Evolutionary conservation across 2,329 filamentous ascomycete species (phyloP), one percentile per base, ranked within the genome.

Genomic region (Fusarium verticillioides): DNA sequence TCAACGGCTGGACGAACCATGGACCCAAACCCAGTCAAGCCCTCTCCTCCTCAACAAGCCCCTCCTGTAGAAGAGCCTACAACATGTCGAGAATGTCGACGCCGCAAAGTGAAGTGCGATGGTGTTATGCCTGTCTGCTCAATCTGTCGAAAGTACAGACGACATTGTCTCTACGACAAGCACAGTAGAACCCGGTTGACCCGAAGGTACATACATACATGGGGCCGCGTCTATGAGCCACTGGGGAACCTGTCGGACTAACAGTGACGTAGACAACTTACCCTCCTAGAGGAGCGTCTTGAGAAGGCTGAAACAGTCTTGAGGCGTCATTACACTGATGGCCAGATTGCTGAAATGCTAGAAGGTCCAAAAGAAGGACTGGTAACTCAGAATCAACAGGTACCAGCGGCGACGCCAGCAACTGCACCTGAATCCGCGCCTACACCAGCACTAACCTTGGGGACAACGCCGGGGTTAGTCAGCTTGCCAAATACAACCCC

Each of bases 271-370:
- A 75, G 72, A 46, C 72, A 74, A 40, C 61, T 75, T 21, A 75
- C 72, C 7, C 70, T 75, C 16, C 30, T 75, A 3, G 72, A 75
- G 56, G 72, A 75, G 42, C 69, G 72, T 3, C 65, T 75, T 5
- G 72, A 75, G 52, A 75, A 70, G 39, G 72, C 72, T 9, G 72
- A 75, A 32, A 74, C 72, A 12, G 60, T 75, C 19, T n/a, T 75
- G 44, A 58, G 65, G 30, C 60, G 69, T 2, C 72, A 75, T 46
- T 75, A 73, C n/a, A 73, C 61, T 15, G 54, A 70, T n/a, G 47
- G 57, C 19, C 73, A 75, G 46, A 73, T 75, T 12, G 69, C 63
- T 5, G 69, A 73, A 36, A 69, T 75, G 62, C 23, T 75, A 2
- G 63, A 70, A 18, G 69, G 69, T 0, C 47, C 66, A n/a, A 74